Conservation (phyloP, 352 stramenopile genomes). For the Globisporangium nagaii region DNA sequence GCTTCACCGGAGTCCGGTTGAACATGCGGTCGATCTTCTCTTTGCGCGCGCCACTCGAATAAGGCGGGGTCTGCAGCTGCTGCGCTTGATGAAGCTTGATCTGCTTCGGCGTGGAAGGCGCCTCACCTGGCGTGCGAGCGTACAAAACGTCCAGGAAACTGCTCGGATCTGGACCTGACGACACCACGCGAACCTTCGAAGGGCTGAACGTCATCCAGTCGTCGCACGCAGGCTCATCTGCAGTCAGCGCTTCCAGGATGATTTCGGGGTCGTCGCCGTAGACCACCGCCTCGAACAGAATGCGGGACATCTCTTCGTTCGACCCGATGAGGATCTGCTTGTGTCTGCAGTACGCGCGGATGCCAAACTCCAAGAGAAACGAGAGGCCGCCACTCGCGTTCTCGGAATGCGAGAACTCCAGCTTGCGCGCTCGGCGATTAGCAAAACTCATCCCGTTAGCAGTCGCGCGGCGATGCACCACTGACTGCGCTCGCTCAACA, state of each 20-base stretch:
- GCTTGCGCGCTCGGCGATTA: neutral
- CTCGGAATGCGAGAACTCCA: slow-evolving; percentile 4
- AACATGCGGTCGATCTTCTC: slow-evolving; percentile 19
- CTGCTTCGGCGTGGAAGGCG: neutral
- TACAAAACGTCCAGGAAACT: slow-evolving; percentile 18
- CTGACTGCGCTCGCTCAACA: neutral
- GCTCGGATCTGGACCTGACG: neutral
- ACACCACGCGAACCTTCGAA: neutral
- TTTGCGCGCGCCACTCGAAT: slow-evolving; percentile 7
- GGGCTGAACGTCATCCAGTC: slow-evolving; percentile 38
- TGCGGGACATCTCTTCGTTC: slow-evolving; percentile 24
- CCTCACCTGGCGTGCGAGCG: slow-evolving; percentile 2
- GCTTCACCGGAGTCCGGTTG: slow-evolving; percentile 10
- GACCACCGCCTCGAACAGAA: slow-evolving; percentile 26
- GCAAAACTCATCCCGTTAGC: neutral
- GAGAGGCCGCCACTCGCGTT: slow-evolving; percentile 13
- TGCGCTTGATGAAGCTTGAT: neutral
- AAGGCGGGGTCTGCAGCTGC: neutral
- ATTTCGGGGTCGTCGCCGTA: slow-evolving; percentile 35
- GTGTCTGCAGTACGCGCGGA: slow-evolving; percentile 33
- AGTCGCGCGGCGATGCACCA: neutral
- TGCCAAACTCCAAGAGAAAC: slow-evolving; percentile 28
- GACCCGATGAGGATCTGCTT: slow-evolving; percentile 25
- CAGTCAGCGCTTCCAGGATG: slow-evolving; percentile 34
- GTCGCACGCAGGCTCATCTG: slow-evolving; percentile 26